phyloP scores from a whole-genome alignment of 257 asterid species.

The Solanum neorickii region DNA sequence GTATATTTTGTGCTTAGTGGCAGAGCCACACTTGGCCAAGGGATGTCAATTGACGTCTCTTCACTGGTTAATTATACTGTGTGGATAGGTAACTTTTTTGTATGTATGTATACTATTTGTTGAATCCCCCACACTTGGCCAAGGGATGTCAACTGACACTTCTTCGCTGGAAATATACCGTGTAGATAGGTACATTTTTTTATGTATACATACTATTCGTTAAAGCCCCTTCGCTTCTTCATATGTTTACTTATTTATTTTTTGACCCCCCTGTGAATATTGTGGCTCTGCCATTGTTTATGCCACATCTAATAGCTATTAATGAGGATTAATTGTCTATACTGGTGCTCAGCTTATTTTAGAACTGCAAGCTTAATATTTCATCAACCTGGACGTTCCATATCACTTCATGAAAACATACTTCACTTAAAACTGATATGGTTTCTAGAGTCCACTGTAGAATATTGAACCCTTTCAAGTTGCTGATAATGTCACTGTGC shows the following conservation, averaged over 20 bases:
- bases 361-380: neutral
- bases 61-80: neutral
- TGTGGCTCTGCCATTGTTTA: neutral
- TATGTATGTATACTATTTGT: neutral
- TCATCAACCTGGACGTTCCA: neutral
- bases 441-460: neutral
- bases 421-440: neutral
- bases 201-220: neutral
- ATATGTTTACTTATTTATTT: neutral
- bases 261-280: neutral
- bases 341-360: neutral
- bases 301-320: neutral
- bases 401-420: neutral
- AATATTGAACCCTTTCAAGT: neutral
- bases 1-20: neutral
- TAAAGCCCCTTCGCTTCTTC: neutral
- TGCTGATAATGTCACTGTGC: neutral
- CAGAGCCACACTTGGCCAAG: neutral
- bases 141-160: neutral
- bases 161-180: neutral
- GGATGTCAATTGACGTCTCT: neutral
- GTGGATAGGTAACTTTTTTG: neutral
- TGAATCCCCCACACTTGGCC: neutral
- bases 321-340: neutral
- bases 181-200: neutral